Base-by-base conservation (phyloP, 106 monocot species). In the Phalaenopsis equestris region DNA sequence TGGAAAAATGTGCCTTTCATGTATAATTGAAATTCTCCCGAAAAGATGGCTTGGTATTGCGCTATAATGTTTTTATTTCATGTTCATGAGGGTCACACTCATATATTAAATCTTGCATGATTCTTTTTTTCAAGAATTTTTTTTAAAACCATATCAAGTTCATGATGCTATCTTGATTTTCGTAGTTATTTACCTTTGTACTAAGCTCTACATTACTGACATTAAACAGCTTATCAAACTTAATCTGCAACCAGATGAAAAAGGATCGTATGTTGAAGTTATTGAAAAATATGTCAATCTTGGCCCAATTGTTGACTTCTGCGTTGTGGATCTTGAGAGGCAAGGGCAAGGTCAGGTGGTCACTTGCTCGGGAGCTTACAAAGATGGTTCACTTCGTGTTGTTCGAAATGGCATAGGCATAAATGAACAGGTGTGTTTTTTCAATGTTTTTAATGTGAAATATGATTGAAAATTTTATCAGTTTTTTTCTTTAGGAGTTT, bases 281-380 rank as follows among this genome's bases (percentile, higher is more conserved):
- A 90, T 94, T 81, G 98, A 99, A 80, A 90, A 86, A 77, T 99
- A 94, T 83, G 91, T 94, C 56, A 99, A 99, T 87, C 91, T 99
- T 80, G 98, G 98, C 18, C 98, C 98, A 24, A 99, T 99, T 80
- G 92, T 92, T 24, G 98, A 99, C 78, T 99, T 99, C 72, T 99
- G 98, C 84, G 94, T 99, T 67, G 98, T 99, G 75, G 98, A 99
- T 64, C 94, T 99, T 82, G 98, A 99, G 77, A 90, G 94, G 75
- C 98, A 99, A 87, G 98, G 98, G 41, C 98, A 99, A 57, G 98
- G 98, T 78, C 98, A 99, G 79, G 98, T 99, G 55, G 98, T 99
- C 12, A 99, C 94, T 39, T 99, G 98, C 77, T 99, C 98, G 73
- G 98, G 98, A 52, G 98, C 98, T 75, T 99, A 91, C 73, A 99